Conservation (phyloP, 2,329 filamentous ascomycete genomes). For the Aspergillus ibericus region DNA sequence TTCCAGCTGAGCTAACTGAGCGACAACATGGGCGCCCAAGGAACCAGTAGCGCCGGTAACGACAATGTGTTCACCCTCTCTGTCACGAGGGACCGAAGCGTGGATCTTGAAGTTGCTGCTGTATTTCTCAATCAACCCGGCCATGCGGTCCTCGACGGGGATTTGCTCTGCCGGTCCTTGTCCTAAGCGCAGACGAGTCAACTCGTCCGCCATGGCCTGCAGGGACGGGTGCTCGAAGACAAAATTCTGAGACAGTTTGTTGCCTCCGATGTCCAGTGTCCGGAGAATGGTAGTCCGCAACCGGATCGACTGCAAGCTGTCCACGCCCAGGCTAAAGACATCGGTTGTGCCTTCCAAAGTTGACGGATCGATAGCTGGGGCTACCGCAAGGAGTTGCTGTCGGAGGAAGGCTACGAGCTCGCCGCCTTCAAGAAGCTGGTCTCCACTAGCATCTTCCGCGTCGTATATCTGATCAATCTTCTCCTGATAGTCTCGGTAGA, state of each 20-base stretch:
- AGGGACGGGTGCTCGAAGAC: conserved; percentile 22
- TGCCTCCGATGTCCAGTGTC: background rate
- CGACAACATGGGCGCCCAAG: conserved; percentile 60
- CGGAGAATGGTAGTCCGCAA: conserved; percentile 18
- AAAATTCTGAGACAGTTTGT: background rate
- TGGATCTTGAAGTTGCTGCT: conserved; percentile 21
- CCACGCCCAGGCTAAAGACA: conserved; percentile 24
- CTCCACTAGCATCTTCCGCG: conserved; percentile 11
- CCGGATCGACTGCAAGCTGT: conserved; percentile 25
- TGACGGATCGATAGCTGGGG: conserved; percentile 23
- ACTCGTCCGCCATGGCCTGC: conserved; percentile 18
- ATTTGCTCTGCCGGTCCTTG: background rate
- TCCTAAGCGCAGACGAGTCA: background rate
- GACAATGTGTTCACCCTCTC: background rate
- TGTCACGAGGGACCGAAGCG: background rate
- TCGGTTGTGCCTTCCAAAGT: conserved; percentile 16
- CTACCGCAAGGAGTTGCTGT: conserved; percentile 37
- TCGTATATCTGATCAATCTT: conserved; percentile 23
- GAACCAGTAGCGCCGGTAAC: conserved; percentile 64
- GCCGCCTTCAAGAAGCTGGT: conserved; percentile 12
- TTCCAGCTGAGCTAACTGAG: conserved; percentile 45
- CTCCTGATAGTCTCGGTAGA: conserved; percentile 23
- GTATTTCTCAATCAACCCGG: conserved; percentile 41
- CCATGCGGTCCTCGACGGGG: conserved; percentile 47
- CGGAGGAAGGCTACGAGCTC: conserved; percentile 19